Percentiles rank a stretch among this genome's conserved stretches.
These are phyloP conservation scores for Yamadazyma akitaensis DNA, from an alignment of 805 yeast genomes.

Conservation along the genomic window DNA sequence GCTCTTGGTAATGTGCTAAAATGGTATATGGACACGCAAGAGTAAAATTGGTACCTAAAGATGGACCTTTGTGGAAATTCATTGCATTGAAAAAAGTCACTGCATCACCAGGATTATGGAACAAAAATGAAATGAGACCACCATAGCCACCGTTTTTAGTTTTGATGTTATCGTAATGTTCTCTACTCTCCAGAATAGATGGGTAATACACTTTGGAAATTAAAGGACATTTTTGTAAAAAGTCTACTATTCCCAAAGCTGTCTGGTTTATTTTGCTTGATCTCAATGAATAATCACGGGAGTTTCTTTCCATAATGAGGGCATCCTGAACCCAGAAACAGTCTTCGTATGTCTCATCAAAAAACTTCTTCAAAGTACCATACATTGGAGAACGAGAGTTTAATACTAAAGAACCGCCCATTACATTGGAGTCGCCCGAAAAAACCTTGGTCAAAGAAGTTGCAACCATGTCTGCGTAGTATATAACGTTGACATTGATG, in stretches of 20 bases:
- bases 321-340: slow-evolving; percentile 93
- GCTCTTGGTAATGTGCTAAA: slow-evolving; percentile 78
- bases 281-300: slow-evolving; percentile 78
- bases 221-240: slow-evolving; percentile 48
- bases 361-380: slow-evolving; percentile 45
- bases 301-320: slow-evolving; percentile 84
- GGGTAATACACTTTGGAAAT: slow-evolving; percentile 76
- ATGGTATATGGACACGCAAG: slow-evolving; percentile 88
- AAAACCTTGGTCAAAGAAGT: slow-evolving; percentile 89
- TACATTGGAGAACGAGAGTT: slow-evolving; percentile 62
- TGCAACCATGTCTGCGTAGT: slow-evolving; percentile 82
- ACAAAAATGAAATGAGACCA: slow-evolving; percentile 73
- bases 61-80: slow-evolving; percentile 79
- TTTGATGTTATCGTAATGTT: slow-evolving; percentile 68
- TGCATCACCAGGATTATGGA: slow-evolving; percentile 62
- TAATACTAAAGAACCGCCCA: slow-evolving; percentile 86
- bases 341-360: slow-evolving; percentile 60
- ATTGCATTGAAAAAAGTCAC: slow-evolving; percentile 69
- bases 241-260: slow-evolving; percentile 50
- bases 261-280: slow-evolving; percentile 55
- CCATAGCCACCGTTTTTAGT: slow-evolving; percentile 83
- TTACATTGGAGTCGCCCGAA: slow-evolving; percentile 91
- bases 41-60: slow-evolving; percentile 86
- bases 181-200: slow-evolving; percentile 46
- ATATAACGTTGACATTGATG: slow-evolving; percentile 74